These are phyloP conservation scores for Termitomyces bulborhizus DNA, from an alignment of 768 basidiomycete genomes.

Conservation along the genomic window DNA sequence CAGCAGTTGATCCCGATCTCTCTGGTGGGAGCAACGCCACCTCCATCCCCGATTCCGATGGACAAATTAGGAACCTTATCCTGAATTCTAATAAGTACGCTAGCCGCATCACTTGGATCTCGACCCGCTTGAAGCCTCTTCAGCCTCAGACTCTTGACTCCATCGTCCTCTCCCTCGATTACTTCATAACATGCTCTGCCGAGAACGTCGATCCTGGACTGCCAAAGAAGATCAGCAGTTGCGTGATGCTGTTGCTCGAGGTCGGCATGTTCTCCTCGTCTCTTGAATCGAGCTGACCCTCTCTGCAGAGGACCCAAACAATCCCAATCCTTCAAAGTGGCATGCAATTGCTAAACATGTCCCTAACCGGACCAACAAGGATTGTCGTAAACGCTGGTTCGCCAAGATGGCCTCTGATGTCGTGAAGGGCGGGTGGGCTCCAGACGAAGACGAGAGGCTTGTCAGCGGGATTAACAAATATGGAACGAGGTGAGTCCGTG, in stretches of 20 bases:
- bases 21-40: slow-evolving; percentile 18
- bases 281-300: slow-evolving; percentile 11
- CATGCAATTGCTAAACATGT: slow-evolving; percentile 59
- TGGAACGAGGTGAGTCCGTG: slow-evolving; percentile 40
- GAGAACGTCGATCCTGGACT: slow-evolving; percentile 49
- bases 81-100: slow-evolving; percentile 14
- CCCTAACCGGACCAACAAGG: slow-evolving; percentile 57
- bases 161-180: slow-evolving; percentile 3
- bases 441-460: slow-evolving; percentile 53
- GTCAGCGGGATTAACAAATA: slow-evolving; percentile 50
- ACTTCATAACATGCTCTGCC: slow-evolving; percentile 28
- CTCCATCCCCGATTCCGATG: slow-evolving; percentile 18
- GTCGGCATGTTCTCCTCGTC: slow-evolving; percentile 18
- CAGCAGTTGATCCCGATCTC: slow-evolving; percentile 20
- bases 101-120: slow-evolving; percentile 18
- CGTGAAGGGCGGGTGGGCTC: slow-evolving; percentile 56
- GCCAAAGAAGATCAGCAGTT: slow-evolving; percentile 47
- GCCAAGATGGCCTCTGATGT: slow-evolving; percentile 60
- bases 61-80: slow-evolving; percentile 16
- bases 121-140: slow-evolving; percentile 10
- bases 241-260: slow-evolving; percentile 42
- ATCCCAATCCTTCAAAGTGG: slow-evolving; percentile 55
- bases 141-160: neutral
- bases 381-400: slow-evolving; percentile 60
- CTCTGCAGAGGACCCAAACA: slow-evolving; percentile 46